These are phyloP conservation scores for Solanum piurae DNA, from an alignment of 257 asterid genomes.

Conservation along the genomic window DNA sequence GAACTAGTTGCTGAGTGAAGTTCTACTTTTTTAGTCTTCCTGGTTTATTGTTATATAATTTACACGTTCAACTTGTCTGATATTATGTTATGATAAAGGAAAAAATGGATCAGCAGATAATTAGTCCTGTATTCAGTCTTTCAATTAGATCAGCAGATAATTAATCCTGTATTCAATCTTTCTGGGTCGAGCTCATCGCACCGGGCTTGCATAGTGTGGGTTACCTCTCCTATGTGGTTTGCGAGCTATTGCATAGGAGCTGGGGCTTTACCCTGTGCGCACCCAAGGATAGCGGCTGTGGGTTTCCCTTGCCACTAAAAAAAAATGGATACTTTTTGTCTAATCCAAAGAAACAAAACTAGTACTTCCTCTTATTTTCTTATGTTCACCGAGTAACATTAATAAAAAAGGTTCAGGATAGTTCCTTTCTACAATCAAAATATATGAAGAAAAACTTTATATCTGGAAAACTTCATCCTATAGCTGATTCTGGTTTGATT, in stretches of 20 bases:
- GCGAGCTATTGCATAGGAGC: too few species aligned
- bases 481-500: not conserved
- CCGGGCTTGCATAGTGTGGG: too few species aligned
- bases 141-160: not conserved
- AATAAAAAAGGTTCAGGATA: not conserved
- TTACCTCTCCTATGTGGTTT: too few species aligned
- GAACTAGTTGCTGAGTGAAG: not conserved
- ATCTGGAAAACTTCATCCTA: not conserved
- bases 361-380: not conserved
- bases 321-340: not conserved
- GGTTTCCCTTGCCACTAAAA: too few species aligned
- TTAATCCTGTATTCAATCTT: too few species aligned
- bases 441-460: not conserved
- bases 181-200: too few species aligned
- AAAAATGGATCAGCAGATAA: not conserved
- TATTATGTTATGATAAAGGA: not conserved
- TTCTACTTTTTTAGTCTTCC: not conserved
- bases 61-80: not conserved
- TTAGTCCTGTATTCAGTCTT: not conserved
- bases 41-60: not conserved
- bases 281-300: too few species aligned
- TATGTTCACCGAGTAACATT: not conserved
- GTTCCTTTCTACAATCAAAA: too few species aligned
- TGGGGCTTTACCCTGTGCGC: too few species aligned
- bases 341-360: not conserved